Evolutionary conservation across 225 moss, liverwort and hornwort species (phyloP).

Genomic region (Marchantia polymorpha): DNA sequence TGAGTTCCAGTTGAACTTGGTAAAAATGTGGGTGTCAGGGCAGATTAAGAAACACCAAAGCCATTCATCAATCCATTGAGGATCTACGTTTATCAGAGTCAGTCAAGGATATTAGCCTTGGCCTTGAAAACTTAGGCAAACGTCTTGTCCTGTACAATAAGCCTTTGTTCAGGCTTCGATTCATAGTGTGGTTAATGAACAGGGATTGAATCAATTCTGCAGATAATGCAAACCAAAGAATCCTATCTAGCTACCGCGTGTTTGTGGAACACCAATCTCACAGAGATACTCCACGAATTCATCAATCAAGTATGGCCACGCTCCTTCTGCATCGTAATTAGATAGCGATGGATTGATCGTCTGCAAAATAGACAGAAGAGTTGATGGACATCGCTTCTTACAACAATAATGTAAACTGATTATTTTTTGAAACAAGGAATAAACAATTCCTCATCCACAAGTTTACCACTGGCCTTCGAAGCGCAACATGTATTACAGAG

Average conservation of each 20-base stretch:
- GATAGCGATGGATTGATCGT: constrained; percentile 70
- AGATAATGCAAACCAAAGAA: constrained; percentile 19
- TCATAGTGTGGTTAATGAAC: constrained; percentile 32
- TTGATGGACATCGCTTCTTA: neutral
- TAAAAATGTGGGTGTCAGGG: neutral
- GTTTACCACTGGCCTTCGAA: too few species aligned
- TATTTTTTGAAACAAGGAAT: neutral
- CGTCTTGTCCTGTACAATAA: constrained; percentile 34
- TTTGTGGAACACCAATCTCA: constrained; percentile 68
- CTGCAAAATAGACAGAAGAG: constrained; percentile 38
- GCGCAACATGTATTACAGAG: neutral
- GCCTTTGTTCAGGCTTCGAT: constrained; percentile 33
- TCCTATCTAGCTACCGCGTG: constrained; percentile 34
- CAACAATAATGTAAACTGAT: neutral
- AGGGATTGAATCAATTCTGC: constrained; percentile 28
- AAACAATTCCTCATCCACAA: neutral
- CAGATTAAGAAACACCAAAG: neutral
- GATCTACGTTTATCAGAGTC: constrained; percentile 4
- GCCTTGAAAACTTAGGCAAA: constrained; percentile 34
- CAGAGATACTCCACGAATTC: constrained; percentile 94
- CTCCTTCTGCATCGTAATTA: constrained; percentile 91
- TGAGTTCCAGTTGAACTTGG: too few species aligned
- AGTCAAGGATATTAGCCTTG: constrained; percentile 25
- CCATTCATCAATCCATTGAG: neutral
- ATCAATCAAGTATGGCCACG: constrained; percentile 95